phyloP scores from a whole-genome alignment of 176 grass and related monocot species.

The Carex scoparia region DNA sequence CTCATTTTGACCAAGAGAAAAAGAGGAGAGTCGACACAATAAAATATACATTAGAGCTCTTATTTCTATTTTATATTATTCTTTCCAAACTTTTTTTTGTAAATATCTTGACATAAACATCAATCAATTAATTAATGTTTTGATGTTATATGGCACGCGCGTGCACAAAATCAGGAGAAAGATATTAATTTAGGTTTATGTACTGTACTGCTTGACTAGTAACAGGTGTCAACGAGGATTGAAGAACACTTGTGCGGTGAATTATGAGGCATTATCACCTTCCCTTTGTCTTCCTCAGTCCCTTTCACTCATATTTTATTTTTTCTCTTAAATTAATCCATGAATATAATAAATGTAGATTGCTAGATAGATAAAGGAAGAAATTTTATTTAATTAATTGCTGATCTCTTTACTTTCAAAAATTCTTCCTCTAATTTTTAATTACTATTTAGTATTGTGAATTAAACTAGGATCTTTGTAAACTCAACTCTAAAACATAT shows the following conservation, averaged over 20 bases:
- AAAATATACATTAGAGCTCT: too few relatives aligned
- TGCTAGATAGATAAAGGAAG: too few relatives aligned
- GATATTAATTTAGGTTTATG: background rate
- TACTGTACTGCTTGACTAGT: background rate
- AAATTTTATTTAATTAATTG: background rate
- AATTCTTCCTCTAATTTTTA: background rate
- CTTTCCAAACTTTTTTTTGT: too few relatives aligned
- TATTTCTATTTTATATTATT: too few relatives aligned
- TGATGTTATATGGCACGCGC: background rate
- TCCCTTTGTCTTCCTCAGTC: background rate
- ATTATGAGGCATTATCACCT: background rate
- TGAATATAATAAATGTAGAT: background rate
- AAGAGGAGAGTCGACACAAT: too few relatives aligned
- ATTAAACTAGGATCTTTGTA: too few relatives aligned
- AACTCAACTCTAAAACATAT: too few relatives aligned
- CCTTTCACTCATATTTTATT: background rate
- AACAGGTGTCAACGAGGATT: background rate
- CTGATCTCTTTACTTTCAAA: background rate
- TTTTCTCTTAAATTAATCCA: background rate
- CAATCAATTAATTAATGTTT: background rate
- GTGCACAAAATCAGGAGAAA: background rate
- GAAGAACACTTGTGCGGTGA: constrained; percentile 2
- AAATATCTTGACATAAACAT: background rate
- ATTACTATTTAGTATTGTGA: background rate
- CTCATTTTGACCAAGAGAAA: too few relatives aligned